phyloP scores from a whole-genome alignment of 257 asterid genomes.

The Solanum arcanum region DNA sequence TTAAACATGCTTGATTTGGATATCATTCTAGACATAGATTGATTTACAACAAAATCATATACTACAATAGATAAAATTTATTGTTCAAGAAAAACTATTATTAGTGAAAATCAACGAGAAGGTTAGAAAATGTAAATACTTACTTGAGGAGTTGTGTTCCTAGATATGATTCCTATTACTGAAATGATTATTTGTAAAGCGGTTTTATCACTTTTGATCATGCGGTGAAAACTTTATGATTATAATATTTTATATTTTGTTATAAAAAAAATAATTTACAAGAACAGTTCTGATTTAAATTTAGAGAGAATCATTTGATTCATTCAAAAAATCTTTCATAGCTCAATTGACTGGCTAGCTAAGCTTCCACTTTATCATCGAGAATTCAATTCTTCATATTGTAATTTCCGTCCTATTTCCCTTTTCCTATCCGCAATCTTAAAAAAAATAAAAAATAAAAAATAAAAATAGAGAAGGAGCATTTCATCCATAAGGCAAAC shows the following conservation, averaged over 20 bases:
- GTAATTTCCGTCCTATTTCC: not conserved
- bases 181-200: not conserved
- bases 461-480: not conserved
- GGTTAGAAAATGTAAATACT: not conserved
- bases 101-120: not conserved
- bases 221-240: no score
- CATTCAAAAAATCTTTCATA: not conserved
- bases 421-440: not conserved
- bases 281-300: rapidly evolving
- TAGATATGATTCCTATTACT: not conserved
- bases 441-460: not conserved
- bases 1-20: no score
- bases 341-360: not conserved
- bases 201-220: not conserved
- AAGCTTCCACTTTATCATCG: not conserved
- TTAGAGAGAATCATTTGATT: not conserved
- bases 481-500: not conserved
- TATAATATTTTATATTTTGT: no score
- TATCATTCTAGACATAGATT: not conserved
- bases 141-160: not conserved
- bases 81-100: not conserved
- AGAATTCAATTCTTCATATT: not conserved
- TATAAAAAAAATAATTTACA: no score
- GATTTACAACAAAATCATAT: not conserved
- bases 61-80: no score